A percentile compares a stretch with the other conserved stretches of the same genome.
Conservation (phyloP, 306 rosid genomes). For the Vigna hirtella region DNA sequence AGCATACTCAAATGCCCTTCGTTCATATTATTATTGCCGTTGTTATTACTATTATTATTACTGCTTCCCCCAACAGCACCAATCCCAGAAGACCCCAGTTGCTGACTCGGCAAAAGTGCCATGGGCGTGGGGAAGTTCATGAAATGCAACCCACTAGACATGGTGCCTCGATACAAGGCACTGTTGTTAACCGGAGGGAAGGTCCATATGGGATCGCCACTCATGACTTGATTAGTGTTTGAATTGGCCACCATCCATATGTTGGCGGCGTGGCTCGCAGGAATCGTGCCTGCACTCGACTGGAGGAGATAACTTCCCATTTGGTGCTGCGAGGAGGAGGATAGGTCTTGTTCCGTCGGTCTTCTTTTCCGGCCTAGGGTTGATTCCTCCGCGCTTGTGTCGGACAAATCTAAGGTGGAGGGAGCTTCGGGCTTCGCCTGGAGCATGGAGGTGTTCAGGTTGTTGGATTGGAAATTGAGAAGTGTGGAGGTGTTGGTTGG, state of each 20-base stretch:
- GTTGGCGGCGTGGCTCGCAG: slow-evolving; percentile 72
- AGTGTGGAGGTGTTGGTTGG: slow-evolving; percentile 56
- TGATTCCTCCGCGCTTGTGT: slow-evolving; percentile 56
- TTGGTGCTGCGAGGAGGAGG: slow-evolving; percentile 60
- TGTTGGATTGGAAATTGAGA: slow-evolving; percentile 73
- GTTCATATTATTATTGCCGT: not conserved
- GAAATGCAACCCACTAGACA: slow-evolving; percentile 87
- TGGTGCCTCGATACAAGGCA: slow-evolving; percentile 70
- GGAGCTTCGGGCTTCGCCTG: slow-evolving; percentile 76
- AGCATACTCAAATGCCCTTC: slow-evolving; percentile 81
- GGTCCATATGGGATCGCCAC: slow-evolving; percentile 93
- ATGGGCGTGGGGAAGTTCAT: slow-evolving; percentile 86
- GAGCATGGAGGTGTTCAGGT: slow-evolving; percentile 47
- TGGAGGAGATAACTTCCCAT: slow-evolving; percentile 78
- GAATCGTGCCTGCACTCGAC: slow-evolving; percentile 65
- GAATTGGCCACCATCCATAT: slow-evolving; percentile 90
- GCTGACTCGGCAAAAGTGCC: slow-evolving; percentile 77
- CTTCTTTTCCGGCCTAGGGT: slow-evolving; percentile 67
- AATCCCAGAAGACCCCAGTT: slow-evolving; percentile 47
- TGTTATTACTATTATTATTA: slow-evolving; percentile 25
- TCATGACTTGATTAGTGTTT: slow-evolving; percentile 66
- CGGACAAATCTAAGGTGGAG: slow-evolving; percentile 64
- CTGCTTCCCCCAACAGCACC: slow-evolving; percentile 29
- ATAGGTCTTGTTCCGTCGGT: slow-evolving; percentile 62
- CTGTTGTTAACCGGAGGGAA: slow-evolving; percentile 66